Percentiles rank a stretch among this genome's conserved stretches.
phyloP scores from a whole-genome alignment of 2,329 filamentous ascomycete genomes.

The Aspergillus sojae region DNA sequence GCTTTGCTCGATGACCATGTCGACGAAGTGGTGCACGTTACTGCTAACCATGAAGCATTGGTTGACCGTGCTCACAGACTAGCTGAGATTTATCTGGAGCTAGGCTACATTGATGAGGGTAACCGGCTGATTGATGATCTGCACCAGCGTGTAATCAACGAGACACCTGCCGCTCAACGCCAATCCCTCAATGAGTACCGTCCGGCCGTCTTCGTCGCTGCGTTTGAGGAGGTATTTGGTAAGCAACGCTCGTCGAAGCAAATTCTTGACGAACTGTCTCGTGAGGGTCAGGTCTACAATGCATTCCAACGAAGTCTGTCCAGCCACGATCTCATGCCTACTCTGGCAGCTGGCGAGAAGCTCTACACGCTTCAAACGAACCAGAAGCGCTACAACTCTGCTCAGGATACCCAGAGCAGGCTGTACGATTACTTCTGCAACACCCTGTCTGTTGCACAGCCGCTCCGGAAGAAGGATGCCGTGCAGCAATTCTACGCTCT shows the following conservation, averaged over 20 bases:
- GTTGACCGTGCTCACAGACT: conserved; percentile 51
- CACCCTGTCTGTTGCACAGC: conserved; percentile 31
- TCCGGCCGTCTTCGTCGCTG: conserved; percentile 50
- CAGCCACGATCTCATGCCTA: conserved; percentile 37
- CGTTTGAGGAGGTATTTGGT: conserved; percentile 48
- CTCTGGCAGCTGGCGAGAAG: conserved; percentile 34
- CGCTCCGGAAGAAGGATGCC: conserved; percentile 28
- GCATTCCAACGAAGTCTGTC: conserved; percentile 38
- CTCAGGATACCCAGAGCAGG: conserved; percentile 34
- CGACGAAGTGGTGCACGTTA: conserved; percentile 45
- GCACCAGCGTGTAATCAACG: conserved; percentile 54
- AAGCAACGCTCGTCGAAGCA: conserved; percentile 40
- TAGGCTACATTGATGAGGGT: conserved; percentile 45
- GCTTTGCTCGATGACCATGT: conserved; percentile 45
- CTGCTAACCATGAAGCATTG: conserved; percentile 47
- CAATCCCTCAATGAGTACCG: conserved; percentile 34
- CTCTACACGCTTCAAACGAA: conserved; percentile 32
- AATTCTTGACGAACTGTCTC: conserved; percentile 48
- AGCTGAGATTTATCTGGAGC: conserved; percentile 49
- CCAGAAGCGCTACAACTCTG: conserved; percentile 34
- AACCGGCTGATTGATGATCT: conserved; percentile 50
- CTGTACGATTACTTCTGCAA: conserved; percentile 43
- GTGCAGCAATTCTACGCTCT: conserved; percentile 37
- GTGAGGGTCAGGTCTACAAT: conserved; percentile 48
- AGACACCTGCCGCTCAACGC: conserved; percentile 37